Evolutionary conservation across 164 flowering plant genomes (phyloP).

Genomic region (Magnolia kwangsiensis): DNA sequence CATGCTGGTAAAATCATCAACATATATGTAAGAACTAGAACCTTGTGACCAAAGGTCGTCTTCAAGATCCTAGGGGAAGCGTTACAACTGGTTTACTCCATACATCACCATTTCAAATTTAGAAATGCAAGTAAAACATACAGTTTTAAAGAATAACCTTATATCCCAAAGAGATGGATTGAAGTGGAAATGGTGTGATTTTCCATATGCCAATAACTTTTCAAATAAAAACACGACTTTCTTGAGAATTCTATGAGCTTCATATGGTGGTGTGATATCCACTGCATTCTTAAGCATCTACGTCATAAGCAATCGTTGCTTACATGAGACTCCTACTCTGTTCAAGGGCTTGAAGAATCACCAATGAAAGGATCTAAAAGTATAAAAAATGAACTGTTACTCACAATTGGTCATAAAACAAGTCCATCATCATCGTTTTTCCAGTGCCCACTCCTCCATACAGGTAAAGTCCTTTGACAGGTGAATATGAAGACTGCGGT

Average conservation of each 20-base stretch:
- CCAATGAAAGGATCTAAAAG: not conserved
- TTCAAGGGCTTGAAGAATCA: not conserved
- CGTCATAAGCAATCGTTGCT: no score
- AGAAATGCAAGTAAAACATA: no score
- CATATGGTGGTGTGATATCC: no score
- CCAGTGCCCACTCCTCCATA: constrained; percentile 99
- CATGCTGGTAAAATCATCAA: constrained; percentile 61
- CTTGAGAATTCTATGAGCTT: no score
- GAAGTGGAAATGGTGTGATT: no score
- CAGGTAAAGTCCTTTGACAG: constrained; percentile 89
- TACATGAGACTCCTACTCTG: not conserved
- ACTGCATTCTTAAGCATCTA: no score
- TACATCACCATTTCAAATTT: no score
- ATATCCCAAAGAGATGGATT: no score
- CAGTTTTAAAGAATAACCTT: no score
- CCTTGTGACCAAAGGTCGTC: constrained; percentile 80
- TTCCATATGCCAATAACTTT: no score
- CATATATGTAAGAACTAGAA: constrained; percentile 98
- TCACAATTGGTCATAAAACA: constrained; percentile 85
- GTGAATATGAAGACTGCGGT: constrained; percentile 67
- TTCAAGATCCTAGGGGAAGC: constrained; percentile 58
- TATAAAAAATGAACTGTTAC: constrained; percentile 13
- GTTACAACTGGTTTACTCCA: no score
- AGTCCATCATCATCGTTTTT: constrained; percentile 99
- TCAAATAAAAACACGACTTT: no score